Conservation (phyloP, 176 grass and related monocot genomes). For the Cenchrus americanus region DNA sequence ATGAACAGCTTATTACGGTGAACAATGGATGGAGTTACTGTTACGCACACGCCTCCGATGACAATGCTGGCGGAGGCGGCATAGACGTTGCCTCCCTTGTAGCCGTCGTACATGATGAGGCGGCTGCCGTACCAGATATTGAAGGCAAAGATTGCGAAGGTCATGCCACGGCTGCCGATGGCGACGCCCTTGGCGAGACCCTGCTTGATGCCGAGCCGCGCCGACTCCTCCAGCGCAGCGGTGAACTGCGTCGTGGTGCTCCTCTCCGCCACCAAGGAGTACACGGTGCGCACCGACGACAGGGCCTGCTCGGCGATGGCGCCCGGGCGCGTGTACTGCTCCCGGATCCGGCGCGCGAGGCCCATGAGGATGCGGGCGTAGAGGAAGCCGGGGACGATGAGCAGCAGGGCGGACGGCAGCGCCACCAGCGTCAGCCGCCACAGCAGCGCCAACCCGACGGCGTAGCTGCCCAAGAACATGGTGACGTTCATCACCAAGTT, state of each 20-base stretch:
- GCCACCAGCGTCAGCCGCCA: conserved; percentile 72
- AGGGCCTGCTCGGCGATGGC: conserved; percentile 81
- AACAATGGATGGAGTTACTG: too few species aligned
- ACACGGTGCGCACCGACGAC: conserved; percentile 84
- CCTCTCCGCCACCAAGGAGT: conserved; percentile 84
- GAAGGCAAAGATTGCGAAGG: conserved; percentile 83
- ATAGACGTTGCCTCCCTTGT: conserved; percentile 78
- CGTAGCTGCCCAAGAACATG: conserved; percentile 74
- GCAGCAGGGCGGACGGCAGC: conserved; percentile 65
- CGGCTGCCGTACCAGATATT: conserved; percentile 87
- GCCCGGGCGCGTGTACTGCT: conserved; percentile 69
- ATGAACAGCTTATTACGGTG: too few species aligned
- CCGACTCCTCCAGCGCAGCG: conserved; percentile 69
- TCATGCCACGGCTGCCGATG: conserved; percentile 74
- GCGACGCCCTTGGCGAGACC: conserved; percentile 85
- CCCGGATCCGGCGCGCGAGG: conserved; percentile 64
- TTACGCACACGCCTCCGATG: conserved; percentile 52
- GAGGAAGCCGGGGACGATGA: conserved; percentile 80
- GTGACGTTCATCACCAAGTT: conserved; percentile 85
- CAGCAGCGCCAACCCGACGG: conserved; percentile 60
- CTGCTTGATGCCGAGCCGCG: conserved; percentile 73
- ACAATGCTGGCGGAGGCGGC: conserved; percentile 64
- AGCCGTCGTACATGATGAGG: conserved; percentile 83
- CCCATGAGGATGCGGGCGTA: conserved; percentile 72
- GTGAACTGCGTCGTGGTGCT: conserved; percentile 65